Conservation (phyloP, 2,329 filamentous ascomycete genomes). For the Sporothrix globosa region DNA sequence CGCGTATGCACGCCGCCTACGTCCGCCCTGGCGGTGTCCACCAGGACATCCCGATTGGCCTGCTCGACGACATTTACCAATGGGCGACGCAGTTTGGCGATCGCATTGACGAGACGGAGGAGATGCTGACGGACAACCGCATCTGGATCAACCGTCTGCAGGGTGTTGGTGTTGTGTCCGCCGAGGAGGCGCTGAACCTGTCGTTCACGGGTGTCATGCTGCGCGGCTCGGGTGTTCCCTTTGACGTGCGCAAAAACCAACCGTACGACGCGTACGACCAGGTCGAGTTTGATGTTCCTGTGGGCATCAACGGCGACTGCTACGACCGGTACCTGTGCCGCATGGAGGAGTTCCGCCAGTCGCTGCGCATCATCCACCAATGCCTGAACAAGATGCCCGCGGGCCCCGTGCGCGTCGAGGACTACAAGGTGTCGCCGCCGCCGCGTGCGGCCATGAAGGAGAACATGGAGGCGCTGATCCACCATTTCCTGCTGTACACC, state of each 20-base stretch:
- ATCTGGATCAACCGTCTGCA: conserved; percentile 97
- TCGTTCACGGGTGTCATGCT: conserved; percentile 98
- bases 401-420: conserved; percentile 91
- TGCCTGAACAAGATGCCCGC: conserved; percentile 99
- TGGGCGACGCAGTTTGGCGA: conserved; percentile 99
- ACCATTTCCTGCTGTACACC: conserved; percentile 98
- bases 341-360: conserved; percentile 99
- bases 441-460: conserved; percentile 99
- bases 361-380: conserved; percentile 96
- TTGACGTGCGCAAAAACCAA: conserved; percentile 94
- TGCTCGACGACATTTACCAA: conserved; percentile 98
- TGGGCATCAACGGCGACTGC: conserved; percentile 96
- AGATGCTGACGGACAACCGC: conserved; percentile 97
- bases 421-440: conserved; percentile 97
- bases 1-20: conserved; percentile 95
- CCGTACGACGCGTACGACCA: conserved; percentile 98
- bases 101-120: conserved; percentile 97
- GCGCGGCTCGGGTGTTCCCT: conserved; percentile 91
- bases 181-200: conserved; percentile 93
- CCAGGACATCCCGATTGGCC: conserved; percentile 89
- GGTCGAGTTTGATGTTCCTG: conserved; percentile 97
- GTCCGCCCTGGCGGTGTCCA: conserved; percentile 95
- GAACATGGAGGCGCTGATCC: conserved; percentile 99
- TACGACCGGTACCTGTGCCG: conserved; percentile 98
- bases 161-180: conserved; percentile 87